These are phyloP conservation scores for Chaetomium cochliodes DNA, from an alignment of 495 filamentous ascomycete species.

Conservation along the genomic window DNA sequence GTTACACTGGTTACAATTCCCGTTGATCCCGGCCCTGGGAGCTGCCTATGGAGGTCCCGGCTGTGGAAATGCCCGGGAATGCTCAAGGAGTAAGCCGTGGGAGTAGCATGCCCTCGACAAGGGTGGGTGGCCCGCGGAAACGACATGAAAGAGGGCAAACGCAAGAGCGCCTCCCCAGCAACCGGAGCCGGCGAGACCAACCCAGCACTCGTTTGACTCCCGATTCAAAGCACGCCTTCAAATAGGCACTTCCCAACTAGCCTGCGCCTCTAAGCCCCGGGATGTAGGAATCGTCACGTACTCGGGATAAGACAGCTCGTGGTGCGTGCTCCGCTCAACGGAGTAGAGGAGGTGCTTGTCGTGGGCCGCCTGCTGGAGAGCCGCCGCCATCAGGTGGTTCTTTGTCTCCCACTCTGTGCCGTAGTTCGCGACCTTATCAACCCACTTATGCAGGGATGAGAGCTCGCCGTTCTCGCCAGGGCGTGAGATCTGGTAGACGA, in stretches of 20 bases:
- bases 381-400: constrained; percentile 42
- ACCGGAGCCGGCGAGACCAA: background rate
- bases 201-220: background rate
- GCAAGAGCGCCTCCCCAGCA: background rate
- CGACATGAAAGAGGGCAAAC: background rate
- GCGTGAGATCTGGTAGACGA: constrained; percentile 44
- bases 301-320: constrained; percentile 50
- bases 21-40: background rate
- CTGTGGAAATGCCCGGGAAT: background rate
- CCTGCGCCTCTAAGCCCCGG: background rate
- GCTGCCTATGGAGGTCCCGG: background rate
- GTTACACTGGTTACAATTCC: constrained; percentile 18
- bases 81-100: background rate
- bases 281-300: constrained; percentile 34
- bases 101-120: background rate
- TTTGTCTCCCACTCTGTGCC: constrained; percentile 41
- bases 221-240: background rate
- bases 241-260: background rate
- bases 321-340: constrained; percentile 34
- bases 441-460: constrained; percentile 36
- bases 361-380: constrained; percentile 49
- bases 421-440: constrained; percentile 39
- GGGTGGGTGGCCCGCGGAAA: background rate
- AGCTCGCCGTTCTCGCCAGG: constrained; percentile 46
- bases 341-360: constrained; percentile 47